Evolutionary conservation across 139 green algal species (phyloP).

Genomic region (Ulvella scutata): DNA sequence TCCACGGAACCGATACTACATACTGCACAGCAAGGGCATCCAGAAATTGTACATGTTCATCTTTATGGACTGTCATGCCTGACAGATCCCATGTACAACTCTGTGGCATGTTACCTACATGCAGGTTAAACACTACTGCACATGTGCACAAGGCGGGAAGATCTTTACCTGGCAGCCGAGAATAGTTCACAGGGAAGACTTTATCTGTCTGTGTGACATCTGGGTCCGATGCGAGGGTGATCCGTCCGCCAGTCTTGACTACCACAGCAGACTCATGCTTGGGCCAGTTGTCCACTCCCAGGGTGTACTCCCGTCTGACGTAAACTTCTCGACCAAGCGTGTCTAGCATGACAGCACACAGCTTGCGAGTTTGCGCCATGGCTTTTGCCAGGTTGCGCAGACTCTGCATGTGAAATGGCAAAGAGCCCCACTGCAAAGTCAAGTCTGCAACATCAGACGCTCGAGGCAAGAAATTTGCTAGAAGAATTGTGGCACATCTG

Average conservation of each 20-base stretch:
- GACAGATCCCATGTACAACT: too few relatives aligned
- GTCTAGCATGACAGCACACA: constrained; percentile 76
- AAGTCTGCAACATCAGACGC: background rate
- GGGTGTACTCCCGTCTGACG: constrained; percentile 35
- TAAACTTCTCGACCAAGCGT: constrained; percentile 64
- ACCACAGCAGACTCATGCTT: constrained; percentile 23
- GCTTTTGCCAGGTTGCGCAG: constrained; percentile 56
- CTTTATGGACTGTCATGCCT: too few relatives aligned
- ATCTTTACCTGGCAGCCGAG: constrained; percentile 43
- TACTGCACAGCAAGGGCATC: too few relatives aligned
- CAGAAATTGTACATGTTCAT: too few relatives aligned
- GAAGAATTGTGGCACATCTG: too few relatives aligned
- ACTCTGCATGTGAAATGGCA: constrained; percentile 55
- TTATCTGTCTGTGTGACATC: constrained; percentile 21
- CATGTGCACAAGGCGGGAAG: too few relatives aligned
- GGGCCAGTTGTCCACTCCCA: constrained; percentile 58
- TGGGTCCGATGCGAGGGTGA: constrained; percentile 33
- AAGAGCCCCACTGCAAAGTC: constrained; percentile 34
- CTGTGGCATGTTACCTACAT: too few relatives aligned
- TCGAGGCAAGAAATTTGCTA: too few relatives aligned
- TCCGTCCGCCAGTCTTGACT: constrained; percentile 22
- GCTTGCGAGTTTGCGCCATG: constrained; percentile 39
- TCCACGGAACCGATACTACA: too few relatives aligned
- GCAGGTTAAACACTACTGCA: too few relatives aligned
- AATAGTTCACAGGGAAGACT: constrained; percentile 65